phyloP scores from a whole-genome alignment of 805 yeast species.

The Spathaspora gorwiae region DNA sequence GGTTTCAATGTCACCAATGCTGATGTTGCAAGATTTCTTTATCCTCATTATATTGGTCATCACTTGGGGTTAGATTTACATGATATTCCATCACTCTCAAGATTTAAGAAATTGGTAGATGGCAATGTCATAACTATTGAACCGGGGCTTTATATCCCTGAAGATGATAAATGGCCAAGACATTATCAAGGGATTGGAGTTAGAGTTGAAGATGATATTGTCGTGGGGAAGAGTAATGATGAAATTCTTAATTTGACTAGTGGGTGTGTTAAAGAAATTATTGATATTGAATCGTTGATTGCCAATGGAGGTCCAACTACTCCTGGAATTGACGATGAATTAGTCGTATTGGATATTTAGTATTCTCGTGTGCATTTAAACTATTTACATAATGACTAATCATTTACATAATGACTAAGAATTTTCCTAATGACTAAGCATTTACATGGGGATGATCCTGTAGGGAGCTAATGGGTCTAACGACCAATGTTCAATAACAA shows the following conservation, averaged over 20 bases:
- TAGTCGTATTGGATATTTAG: slow-evolving; percentile 23
- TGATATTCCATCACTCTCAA: slow-evolving; percentile 65
- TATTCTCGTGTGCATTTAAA: background rate
- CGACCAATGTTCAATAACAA: slow-evolving; percentile 68
- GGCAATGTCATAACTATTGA: slow-evolving; percentile 92
- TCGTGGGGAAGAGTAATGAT: slow-evolving; percentile 57
- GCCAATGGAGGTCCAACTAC: slow-evolving; percentile 52
- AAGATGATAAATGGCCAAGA: slow-evolving; percentile 65
- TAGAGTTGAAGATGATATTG: slow-evolving; percentile 91
- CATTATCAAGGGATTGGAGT: slow-evolving; percentile 86
- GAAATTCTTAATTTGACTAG: slow-evolving; percentile 57
- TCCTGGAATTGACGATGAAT: slow-evolving; percentile 34
- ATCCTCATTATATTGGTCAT: slow-evolving; percentile 96
- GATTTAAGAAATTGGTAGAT: slow-evolving; percentile 46
- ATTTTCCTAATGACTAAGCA: too few relatives aligned
- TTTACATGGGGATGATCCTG: background rate
- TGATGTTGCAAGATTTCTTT: slow-evolving; percentile 51
- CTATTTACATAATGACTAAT: background rate
- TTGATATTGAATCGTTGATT: slow-evolving; percentile 71
- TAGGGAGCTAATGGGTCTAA: slow-evolving; percentile 22
- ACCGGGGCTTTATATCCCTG: slow-evolving; percentile 92
- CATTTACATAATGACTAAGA: background rate
- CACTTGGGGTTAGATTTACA: slow-evolving; percentile 91
- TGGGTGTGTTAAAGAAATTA: slow-evolving; percentile 82
- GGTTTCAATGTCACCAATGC: slow-evolving; percentile 59